Conservation (phyloP, 306 rosid genomes). For the Malus domestica region ASM211411v1 NC_041799.1:35145501-35146000, state of each 20-base stretch:
- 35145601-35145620: background rate
- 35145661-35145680: conserved; percentile 88
- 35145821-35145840: conserved; percentile 3
- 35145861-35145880: background rate
- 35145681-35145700: conserved; percentile 98
- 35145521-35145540: conserved; percentile 92
- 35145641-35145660: conserved; percentile 43
- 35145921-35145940: conserved; percentile 34
- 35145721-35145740: conserved; percentile 86
- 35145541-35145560: conserved; percentile 97
- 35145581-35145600: background rate
- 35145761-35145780: conserved; percentile 91
- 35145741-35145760: conserved; percentile 76
- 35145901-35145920: conserved; percentile 24
- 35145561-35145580: conserved; percentile 78
- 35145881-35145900: conserved; percentile 17
- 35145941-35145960: conserved; percentile 19
- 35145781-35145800: conserved; percentile 93
- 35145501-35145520: conserved; percentile 97
- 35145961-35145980: conserved; percentile 37
- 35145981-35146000: conserved; percentile 14
- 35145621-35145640: conserved; percentile 1
- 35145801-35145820: conserved; percentile 63
- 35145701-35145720: conserved; percentile 96
- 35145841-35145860: conserved; percentile 16